These are phyloP conservation scores for Penicillium sp. DNA, from an alignment of 2,329 filamentous ascomycete genomes.

Conservation along the genomic window DNA sequence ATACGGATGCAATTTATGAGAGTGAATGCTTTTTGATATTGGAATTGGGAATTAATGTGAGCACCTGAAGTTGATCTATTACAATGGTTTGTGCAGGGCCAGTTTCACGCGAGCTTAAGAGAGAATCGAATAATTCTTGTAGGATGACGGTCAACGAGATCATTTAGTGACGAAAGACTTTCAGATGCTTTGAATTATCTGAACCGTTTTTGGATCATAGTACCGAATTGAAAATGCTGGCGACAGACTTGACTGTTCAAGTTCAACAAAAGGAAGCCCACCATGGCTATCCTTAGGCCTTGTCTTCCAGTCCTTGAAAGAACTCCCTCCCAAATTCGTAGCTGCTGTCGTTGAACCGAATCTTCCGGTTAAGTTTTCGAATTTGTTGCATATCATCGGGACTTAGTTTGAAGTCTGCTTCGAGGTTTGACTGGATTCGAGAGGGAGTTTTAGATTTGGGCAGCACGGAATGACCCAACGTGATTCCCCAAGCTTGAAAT, in stretches of 20 bases:
- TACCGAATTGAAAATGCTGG: too few relatives aligned
- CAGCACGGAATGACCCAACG: slow-evolving; percentile 48
- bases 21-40: too few relatives aligned
- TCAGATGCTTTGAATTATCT: too few relatives aligned
- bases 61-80: too few relatives aligned
- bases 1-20: too few relatives aligned
- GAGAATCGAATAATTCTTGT: too few relatives aligned
- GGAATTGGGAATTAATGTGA: too few relatives aligned
- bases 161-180: too few relatives aligned
- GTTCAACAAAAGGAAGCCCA: background rate
- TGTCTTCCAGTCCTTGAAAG: slow-evolving; percentile 55
- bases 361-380: slow-evolving; percentile 52
- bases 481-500: slow-evolving; percentile 48
- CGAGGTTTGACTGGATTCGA: slow-evolving; percentile 42
- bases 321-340: slow-evolving; percentile 53
- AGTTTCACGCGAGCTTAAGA: too few relatives aligned
- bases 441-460: slow-evolving; percentile 48
- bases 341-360: slow-evolving; percentile 58
- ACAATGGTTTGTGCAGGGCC: too few relatives aligned
- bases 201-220: too few relatives aligned
- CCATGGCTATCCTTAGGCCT: slow-evolving; percentile 18
- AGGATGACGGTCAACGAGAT: too few relatives aligned
- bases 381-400: slow-evolving; percentile 54
- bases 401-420: slow-evolving; percentile 54
- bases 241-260: background rate